Base-by-base conservation (phyloP, 352 stramenopile genomes). In the Pythium coloratum region DNA sequence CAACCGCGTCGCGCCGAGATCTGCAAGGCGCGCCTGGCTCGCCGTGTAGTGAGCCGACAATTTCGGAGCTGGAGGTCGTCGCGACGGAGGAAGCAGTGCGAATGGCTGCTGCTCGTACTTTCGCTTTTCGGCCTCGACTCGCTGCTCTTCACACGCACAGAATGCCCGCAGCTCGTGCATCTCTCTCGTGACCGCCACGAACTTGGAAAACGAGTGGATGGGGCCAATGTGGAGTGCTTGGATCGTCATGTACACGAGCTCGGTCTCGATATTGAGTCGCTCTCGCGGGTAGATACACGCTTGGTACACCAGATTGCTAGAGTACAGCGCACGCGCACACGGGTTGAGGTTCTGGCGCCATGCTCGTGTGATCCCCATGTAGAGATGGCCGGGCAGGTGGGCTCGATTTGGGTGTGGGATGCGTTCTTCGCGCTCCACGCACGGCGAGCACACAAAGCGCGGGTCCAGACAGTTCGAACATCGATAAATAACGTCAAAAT, bases 141-240 rank as follows among this genome's bases (percentile, higher is more conserved):
- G 75, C 36, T 88, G 71, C 46, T 92, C 81, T 60, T 92, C 81
- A 59, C 76, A 88, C 0, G 66, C 70, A 70, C 80, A 91, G 59
- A 93, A 89, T 13, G 80, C 71, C 63, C 83, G 76, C 9, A 91
- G 60, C 51, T 91, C 82, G 1, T 85, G 74, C 9, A 86, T 73
- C 46, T 93, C 82, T 49, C 85, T 88, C n/a, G 78, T 67, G 44
- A 77, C 72, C 38, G 69, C 67, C 13, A 90, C 60, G 36, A 84
- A 77, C 16, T 76, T 76, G 12, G 81, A 81, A 24, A 91, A 58
- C n/a, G 81, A 78, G 14, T 75, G 71, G n/a, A 91, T 55, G 0
- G 85, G 85, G 0, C 85, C 85, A 33, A 89, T 77, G 64, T 93
- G 85, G 28, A 94, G 72, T 24, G 76, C 75, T 51, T 87, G 83